Percentiles rank a stretch among this genome's conserved stretches.
phyloP scores from a whole-genome alignment of 352 stramenopile genomes.

The Pythium coloratum region DNA sequence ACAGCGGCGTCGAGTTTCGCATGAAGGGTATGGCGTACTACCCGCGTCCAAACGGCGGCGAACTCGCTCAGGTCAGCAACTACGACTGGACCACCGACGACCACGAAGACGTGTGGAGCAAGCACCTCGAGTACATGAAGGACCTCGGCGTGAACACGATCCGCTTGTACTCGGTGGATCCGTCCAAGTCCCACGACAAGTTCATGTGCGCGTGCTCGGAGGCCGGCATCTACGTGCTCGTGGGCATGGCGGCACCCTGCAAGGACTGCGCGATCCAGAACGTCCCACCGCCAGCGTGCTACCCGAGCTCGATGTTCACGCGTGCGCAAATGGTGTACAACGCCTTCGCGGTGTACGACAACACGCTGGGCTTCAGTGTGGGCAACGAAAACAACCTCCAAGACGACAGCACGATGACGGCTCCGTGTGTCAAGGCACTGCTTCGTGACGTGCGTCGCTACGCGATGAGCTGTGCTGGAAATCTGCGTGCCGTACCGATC shows the following conservation, averaged over 20 bases:
- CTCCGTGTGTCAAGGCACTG: slow-evolving; percentile 54
- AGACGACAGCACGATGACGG: slow-evolving; percentile 15
- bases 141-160: slow-evolving; percentile 70
- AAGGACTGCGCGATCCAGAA: slow-evolving; percentile 42
- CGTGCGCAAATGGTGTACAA: slow-evolving; percentile 53
- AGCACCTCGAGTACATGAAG: slow-evolving; percentile 52
- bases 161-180: slow-evolving; percentile 69
- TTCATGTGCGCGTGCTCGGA: slow-evolving; percentile 72
- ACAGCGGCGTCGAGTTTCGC: slow-evolving; percentile 51
- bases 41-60: slow-evolving; percentile 59
- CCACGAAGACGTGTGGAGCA: slow-evolving; percentile 51
- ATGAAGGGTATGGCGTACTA: slow-evolving; percentile 77
- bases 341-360: slow-evolving; percentile 60
- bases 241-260: slow-evolving; percentile 50
- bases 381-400: slow-evolving; percentile 56
- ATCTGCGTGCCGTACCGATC: slow-evolving; percentile 45
- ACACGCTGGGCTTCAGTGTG: slow-evolving; percentile 49
- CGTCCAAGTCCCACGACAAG: slow-evolving; percentile 56
- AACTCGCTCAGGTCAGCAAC: slow-evolving; percentile 38
- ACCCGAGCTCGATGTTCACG: slow-evolving; percentile 40
- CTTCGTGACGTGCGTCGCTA: slow-evolving; percentile 48
- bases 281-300: slow-evolving; percentile 39
- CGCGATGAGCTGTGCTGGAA: slow-evolving; percentile 32
- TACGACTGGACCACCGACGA: slow-evolving; percentile 69
- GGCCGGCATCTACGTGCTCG: slow-evolving; percentile 54